These are phyloP conservation scores for Myriosclerotinia duriaeana DNA, from an alignment of 2,329 filamentous ascomycete species.

Conservation along the genomic window DNA sequence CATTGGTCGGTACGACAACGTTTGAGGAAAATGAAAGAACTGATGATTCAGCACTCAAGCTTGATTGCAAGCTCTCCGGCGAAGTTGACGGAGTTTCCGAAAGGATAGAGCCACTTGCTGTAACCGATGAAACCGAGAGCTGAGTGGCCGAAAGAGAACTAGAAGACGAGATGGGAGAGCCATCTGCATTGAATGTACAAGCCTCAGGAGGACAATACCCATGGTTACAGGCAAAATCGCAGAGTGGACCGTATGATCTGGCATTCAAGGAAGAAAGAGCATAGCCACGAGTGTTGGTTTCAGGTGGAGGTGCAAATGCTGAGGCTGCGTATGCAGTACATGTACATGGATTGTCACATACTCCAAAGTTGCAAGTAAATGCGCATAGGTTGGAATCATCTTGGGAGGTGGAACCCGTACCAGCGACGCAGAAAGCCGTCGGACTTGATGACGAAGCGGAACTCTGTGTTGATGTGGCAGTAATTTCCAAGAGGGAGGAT, in stretches of 20 bases:
- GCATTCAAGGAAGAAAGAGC: not conserved
- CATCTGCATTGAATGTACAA: not conserved
- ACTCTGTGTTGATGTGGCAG: not conserved
- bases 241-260: constrained; percentile 3
- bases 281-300: constrained; percentile 3
- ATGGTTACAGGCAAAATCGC: constrained; percentile 7
- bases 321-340: constrained; percentile 12
- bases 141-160: not conserved
- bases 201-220: constrained; percentile 5
- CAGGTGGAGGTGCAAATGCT: constrained; percentile 10
- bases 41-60: not conserved
- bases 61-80: not conserved
- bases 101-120: not conserved
- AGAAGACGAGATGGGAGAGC: constrained; percentile 1
- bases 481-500: not conserved
- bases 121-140: not conserved
- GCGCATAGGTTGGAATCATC: not conserved
- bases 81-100: not conserved
- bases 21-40: not conserved
- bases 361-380: constrained; percentile 17
- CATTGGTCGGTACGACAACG: not conserved
- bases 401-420: not conserved
- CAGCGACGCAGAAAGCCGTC: constrained; percentile 1
- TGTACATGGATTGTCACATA: constrained; percentile 10
- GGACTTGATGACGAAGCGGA: not conserved